Base-by-base conservation (phyloP, 164 flowering plant genomes). In the Dillenia suffruticosa region DNA sequence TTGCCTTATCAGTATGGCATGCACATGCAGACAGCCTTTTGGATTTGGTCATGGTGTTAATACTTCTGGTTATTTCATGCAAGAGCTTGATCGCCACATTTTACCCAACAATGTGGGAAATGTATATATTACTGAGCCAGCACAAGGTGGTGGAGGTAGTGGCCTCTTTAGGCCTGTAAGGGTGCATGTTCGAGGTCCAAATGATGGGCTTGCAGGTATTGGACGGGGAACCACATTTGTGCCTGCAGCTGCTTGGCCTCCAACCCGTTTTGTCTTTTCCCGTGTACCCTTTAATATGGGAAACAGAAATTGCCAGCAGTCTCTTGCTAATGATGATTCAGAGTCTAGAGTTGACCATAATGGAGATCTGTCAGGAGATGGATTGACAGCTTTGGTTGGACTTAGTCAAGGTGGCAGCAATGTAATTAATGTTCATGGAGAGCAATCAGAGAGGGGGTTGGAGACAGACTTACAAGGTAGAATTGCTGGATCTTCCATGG, bases 121-220 rank as follows among this genome's bases (percentile, higher is more conserved):
- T 73, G 69, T 85, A 11, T 89, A 84, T 68, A 76, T 86, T 32
- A 77, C 90, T 59, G 90, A 81, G 58, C 69, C 89, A 66, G 67
- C 82, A 73, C 90, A 78, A 65, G 83, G 85, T 61, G 83, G 85
- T 61, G 92, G 83, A 64, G 88, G 79, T 68, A 88, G 69, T 77
- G 85, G 87, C 55, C 73, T 67, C 11, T 82, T 80, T 72, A 82
- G 96, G 69, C 93, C 97, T 47, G 99, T 90, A 1, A 74, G 97
- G 49, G 83, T 90, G 57, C 94, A 95, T 73, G 97, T 88, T 40
- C 79, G 97, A 67, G 97, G 92, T 0, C 85, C 94, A 14, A 77
- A 76, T 63, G 99, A 95, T 74, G 99, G 99, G 56, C 90, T 95
- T 70, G 97, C 97, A 57, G 99, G 94, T 59, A 85, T 95, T 74